phyloP scores from a whole-genome alignment of 495 filamentous ascomycete genomes.

The Daldinia caldariorum region DNA sequence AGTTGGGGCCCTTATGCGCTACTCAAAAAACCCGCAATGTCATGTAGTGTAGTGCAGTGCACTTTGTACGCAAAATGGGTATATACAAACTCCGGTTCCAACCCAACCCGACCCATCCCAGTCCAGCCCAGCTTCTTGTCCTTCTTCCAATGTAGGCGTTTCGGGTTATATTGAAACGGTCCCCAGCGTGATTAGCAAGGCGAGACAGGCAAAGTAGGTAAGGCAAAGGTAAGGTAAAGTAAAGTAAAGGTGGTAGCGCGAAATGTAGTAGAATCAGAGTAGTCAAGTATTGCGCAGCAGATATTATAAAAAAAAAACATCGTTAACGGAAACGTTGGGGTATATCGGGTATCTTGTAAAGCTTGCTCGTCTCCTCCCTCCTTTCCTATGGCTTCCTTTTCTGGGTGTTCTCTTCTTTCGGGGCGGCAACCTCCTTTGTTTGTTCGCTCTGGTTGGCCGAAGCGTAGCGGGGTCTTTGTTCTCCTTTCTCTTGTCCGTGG shows the following conservation, averaged over 20 bases:
- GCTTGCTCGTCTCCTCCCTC: slow-evolving; percentile 8
- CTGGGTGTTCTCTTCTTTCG: neutral
- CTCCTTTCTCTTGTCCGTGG: neutral
- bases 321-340: neutral
- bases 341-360: slow-evolving; percentile 11
- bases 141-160: neutral
- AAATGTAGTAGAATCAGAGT: neutral
- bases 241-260: neutral
- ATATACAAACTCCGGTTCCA: slow-evolving; percentile 37
- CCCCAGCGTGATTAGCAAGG: neutral
- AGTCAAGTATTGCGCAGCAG: neutral
- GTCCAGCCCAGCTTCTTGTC: neutral
- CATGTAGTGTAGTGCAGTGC: neutral
- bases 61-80: slow-evolving; percentile 29
- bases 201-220: neutral
- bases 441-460: neutral
- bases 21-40: slow-evolving; percentile 3
- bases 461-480: neutral
- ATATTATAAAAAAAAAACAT: neutral
- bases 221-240: neutral
- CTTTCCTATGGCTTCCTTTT: slow-evolving; percentile 1
- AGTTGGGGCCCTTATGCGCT: neutral
- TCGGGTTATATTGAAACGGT: neutral
- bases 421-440: neutral
- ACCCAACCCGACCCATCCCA: neutral